Evolutionary conservation across 2,329 filamentous ascomycete species (phyloP).

Genomic region (Malbranchea zuffiana): DNA sequence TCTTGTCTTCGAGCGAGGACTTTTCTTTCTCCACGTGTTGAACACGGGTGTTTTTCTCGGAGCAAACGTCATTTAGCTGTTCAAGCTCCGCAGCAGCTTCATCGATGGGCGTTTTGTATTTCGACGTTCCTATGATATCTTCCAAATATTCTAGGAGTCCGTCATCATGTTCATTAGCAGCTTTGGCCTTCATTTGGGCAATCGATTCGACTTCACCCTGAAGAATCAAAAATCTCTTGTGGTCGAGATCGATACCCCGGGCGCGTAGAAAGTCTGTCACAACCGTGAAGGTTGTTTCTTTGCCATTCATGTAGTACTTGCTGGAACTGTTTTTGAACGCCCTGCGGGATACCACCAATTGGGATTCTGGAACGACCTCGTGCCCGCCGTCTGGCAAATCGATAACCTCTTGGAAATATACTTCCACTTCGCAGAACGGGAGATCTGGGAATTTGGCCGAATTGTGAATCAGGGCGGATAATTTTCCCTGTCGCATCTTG

Average conservation of each 20-base stretch:
- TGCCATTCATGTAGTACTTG: conserved; percentile 93
- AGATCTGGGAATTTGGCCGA: conserved; percentile 77
- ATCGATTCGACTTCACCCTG: conserved; percentile 98
- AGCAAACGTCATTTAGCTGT: conserved; percentile 81
- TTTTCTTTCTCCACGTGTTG: conserved; percentile 98
- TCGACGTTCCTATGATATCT: conserved; percentile 97
- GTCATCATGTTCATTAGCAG: conserved; percentile 87
- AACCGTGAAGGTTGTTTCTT: conserved; percentile 79
- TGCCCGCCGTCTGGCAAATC: conserved; percentile 68
- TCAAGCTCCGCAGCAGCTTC: conserved; percentile 86
- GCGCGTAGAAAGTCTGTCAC: conserved; percentile 81
- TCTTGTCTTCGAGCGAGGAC: conserved; percentile 85
- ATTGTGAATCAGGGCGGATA: conserved; percentile 95
- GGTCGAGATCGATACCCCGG: conserved; percentile 85
- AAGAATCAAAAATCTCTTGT: conserved; percentile 94
- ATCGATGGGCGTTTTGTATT: conserved; percentile 95
- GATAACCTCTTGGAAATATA: conserved; percentile 91
- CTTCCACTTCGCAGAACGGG: conserved; percentile 87
- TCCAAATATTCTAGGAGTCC: conserved; percentile 93
- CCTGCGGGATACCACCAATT: conserved; percentile 75
- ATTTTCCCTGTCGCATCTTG: conserved; percentile 98
- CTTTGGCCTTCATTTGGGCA: conserved; percentile 98
- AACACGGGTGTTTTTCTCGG: conserved; percentile 89
- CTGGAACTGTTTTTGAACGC: conserved; percentile 98
- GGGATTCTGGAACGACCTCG: conserved; percentile 70